Percentiles rank a stretch among this genome's conserved stretches.
Evolutionary conservation across 2,329 filamentous ascomycete genomes (phyloP).

Genomic region (Cytospora paraplurivora): DNA sequence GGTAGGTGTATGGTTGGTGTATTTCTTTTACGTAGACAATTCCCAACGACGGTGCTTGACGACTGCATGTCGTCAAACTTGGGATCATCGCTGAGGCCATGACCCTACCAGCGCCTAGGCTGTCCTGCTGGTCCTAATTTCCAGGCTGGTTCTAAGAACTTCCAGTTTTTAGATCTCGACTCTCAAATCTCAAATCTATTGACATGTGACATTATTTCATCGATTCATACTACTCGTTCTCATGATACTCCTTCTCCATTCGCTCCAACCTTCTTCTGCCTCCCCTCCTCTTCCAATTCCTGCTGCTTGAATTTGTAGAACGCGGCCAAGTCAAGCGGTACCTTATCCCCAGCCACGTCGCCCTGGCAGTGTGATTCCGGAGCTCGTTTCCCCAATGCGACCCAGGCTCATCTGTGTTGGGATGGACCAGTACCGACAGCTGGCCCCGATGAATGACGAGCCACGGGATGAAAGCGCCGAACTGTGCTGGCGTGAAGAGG

Average conservation of each 20-base stretch:
- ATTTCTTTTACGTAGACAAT: too few relatives aligned
- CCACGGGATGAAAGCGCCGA: slow-evolving; percentile 88
- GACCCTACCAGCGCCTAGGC: too few relatives aligned
- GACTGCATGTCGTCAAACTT: too few relatives aligned
- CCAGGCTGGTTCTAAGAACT: too few relatives aligned
- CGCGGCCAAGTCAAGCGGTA: slow-evolving; percentile 59
- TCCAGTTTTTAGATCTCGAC: too few relatives aligned
- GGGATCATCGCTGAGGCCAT: too few relatives aligned
- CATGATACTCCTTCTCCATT: background rate
- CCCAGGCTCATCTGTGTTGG: slow-evolving; percentile 64
- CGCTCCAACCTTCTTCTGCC: background rate
- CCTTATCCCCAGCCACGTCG: slow-evolving; percentile 71
- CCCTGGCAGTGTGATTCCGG: slow-evolving; percentile 66
- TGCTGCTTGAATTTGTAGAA: slow-evolving; percentile 38
- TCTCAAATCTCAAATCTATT: too few relatives aligned
- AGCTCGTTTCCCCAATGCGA: slow-evolving; percentile 39
- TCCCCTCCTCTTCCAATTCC: slow-evolving; percentile 16
- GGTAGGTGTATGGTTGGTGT: too few relatives aligned
- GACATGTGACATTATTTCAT: too few relatives aligned
- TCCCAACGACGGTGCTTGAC: too few relatives aligned
- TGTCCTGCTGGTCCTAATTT: too few relatives aligned
- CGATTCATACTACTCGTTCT: background rate
- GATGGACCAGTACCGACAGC: slow-evolving; percentile 77
- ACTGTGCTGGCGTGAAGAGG: slow-evolving; percentile 80
- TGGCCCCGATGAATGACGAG: slow-evolving; percentile 79